Conservation (phyloP, 140 eudicot genomes). For the Oenanthe javanica region DNA sequence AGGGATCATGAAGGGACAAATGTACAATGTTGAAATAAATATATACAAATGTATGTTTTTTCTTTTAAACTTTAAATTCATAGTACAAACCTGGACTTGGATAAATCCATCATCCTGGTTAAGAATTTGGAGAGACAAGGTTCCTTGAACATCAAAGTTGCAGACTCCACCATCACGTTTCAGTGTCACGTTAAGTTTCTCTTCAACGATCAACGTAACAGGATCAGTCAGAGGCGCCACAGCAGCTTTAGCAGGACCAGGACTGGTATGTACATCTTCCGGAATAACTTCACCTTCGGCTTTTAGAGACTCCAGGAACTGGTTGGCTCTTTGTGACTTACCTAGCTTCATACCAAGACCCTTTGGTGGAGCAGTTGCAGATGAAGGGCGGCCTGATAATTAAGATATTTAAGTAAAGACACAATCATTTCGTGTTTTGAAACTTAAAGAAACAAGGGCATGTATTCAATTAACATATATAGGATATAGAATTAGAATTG, state of each 20-base stretch:
- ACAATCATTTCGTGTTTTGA: too few species aligned
- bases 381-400: conserved; percentile 65
- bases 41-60: not conserved
- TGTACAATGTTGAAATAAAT: not conserved
- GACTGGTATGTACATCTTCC: conserved; percentile 81
- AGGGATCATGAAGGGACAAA: too few species aligned
- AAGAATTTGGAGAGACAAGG: conserved; percentile 82
- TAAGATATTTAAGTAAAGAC: not conserved
- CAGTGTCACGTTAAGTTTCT: conserved; percentile 72
- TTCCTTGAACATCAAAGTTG: conserved; percentile 85
- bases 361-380: conserved; percentile 87
- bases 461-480: too few species aligned
- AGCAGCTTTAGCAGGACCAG: conserved; percentile 52
- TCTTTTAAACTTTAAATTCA: not conserved
- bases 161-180: conserved; percentile 87
- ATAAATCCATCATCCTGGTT: conserved; percentile 79
- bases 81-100: conserved; percentile 81
- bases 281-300: conserved; percentile 94
- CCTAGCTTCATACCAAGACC: conserved; percentile 95
- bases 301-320: conserved; percentile 87
- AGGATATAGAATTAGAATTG: too few species aligned
- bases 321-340: conserved; percentile 68
- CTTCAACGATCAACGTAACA: conserved; percentile 76
- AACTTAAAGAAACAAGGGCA: too few species aligned
- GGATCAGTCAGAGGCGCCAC: conserved; percentile 87